Conservation (phyloP, 139 green algal genomes). For the Chlamydomonas applanata region DNA sequence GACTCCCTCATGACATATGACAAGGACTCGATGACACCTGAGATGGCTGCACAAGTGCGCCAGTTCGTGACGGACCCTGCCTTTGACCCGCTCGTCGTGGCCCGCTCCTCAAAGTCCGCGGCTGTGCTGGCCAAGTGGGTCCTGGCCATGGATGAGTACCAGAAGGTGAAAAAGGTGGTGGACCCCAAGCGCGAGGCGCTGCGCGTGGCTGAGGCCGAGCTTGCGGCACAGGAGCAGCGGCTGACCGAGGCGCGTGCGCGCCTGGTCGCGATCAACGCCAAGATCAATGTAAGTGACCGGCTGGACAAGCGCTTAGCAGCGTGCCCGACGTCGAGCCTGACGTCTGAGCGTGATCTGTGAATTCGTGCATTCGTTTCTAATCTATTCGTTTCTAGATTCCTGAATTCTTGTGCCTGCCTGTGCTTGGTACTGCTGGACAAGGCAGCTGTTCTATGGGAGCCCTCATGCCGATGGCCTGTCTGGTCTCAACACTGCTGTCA, state of each 20-base stretch:
- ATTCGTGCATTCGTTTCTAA: no score
- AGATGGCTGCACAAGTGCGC: slow-evolving; percentile 37
- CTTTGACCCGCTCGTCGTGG: slow-evolving; percentile 32
- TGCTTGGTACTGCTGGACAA: no score
- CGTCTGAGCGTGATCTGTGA: no score
- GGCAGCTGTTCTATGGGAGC: no score
- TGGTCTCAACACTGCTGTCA: no score
- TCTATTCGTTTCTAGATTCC: no score
- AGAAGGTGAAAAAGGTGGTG: slow-evolving; percentile 47
- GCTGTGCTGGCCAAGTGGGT: slow-evolving; percentile 38
- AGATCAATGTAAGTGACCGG: slow-evolving; percentile 9
- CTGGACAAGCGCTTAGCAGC: background rate
- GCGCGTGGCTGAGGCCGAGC: slow-evolving; percentile 29
- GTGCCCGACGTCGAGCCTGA: background rate
- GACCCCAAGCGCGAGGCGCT: slow-evolving; percentile 50
- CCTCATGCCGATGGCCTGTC: no score
- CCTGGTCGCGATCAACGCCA: slow-evolving; percentile 17
- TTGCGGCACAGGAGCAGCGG: slow-evolving; percentile 24
- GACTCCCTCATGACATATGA: slow-evolving; percentile 52
- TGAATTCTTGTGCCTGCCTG: no score
- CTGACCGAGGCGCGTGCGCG: slow-evolving; percentile 28
- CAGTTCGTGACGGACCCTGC: slow-evolving; percentile 27
- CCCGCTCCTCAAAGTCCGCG: slow-evolving; percentile 17
- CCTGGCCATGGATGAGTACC: slow-evolving; percentile 35
- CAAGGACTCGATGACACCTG: slow-evolving; percentile 56